These are phyloP conservation scores for Creolimax fragrantissima DNA, from an alignment of 78 protist species.

Conservation along the genomic window DNA sequence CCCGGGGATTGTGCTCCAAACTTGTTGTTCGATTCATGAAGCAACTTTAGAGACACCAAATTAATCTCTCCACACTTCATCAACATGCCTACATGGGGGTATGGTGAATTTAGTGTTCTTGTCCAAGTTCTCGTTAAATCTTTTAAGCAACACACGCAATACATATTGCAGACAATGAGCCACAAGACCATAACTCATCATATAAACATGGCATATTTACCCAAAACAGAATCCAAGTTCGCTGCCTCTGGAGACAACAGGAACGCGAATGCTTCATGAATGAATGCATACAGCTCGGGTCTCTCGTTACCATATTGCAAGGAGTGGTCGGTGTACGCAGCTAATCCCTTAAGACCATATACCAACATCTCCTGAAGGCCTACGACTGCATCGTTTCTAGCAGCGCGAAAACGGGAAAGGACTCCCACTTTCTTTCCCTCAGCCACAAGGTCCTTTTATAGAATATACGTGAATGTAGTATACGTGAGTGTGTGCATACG, in stretches of 20 bases:
- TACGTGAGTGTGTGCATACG: neutral
- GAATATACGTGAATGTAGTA: too few species aligned
- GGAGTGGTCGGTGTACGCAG: slow-evolving; percentile 60
- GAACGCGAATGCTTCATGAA: slow-evolving; percentile 18
- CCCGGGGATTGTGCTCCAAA: slow-evolving; percentile 45
- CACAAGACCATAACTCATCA: too few species aligned
- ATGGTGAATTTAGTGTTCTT: too few species aligned
- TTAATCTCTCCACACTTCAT: slow-evolving; percentile 38
- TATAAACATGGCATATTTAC: too few species aligned
- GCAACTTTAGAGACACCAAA: slow-evolving; percentile 28
- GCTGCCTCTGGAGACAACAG: neutral
- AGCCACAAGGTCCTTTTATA: neutral
- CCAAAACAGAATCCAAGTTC: neutral
- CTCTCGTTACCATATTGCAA: neutral
- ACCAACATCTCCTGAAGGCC: slow-evolving; percentile 41
- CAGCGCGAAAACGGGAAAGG: neutral
- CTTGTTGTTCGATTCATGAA: slow-evolving; percentile 25
- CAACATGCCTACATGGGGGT: too few species aligned
- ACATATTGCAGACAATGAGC: too few species aligned
- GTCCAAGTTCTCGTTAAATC: too few species aligned
- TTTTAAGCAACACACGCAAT: too few species aligned
- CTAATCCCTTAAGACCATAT: slow-evolving; percentile 67
- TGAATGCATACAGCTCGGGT: neutral
- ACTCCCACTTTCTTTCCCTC: slow-evolving; percentile 14
- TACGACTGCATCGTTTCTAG: slow-evolving; percentile 2